Base-by-base conservation (phyloP, 345 rosid species). In the Adansonia digitata region DNA sequence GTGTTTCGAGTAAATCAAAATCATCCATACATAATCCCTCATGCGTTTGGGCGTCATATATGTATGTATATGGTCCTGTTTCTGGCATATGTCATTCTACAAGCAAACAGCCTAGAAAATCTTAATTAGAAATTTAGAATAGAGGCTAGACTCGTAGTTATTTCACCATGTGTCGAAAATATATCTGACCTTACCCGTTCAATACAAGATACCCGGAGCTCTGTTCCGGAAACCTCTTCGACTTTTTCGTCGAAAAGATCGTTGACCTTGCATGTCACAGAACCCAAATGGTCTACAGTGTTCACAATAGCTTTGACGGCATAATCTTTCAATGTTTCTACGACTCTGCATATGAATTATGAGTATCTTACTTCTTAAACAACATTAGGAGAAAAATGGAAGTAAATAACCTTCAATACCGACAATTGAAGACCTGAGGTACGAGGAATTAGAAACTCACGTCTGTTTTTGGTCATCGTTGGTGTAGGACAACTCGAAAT, bases 201-300 rank as follows among this genome's bases (percentile, higher is more conserved):
- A 37, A 94, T 89, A 82, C 97, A 92, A 79, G 95, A 91, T 24
- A 94, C 90, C 2, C 95, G 89, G 53, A 89, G 84, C 71, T 94
- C 91, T 5, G 94, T 87, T 73, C 86, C 89, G 6, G 86, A 82
- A 66, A 92, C 97, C 83, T 91, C 91, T 48, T 91, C 94, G 40
- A 91, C 94, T 77, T 94, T 92, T 79, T 84, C 94, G 61, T 94
- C 94, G 7, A 94, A 80, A 51, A 94, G 86, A 80, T 94, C 94
- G 71, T 86, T 89, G 51, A 94, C 97, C 86, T 91, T 92, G 73
- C 85, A 92, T 2, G 97, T 92, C 74, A 91, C 88, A 11, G 97
- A 92, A 22, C 98, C 98, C 68, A 94, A 84, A 85, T 94, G 98
- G 76, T 94, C 98, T 77, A 94, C 94, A 2, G 98, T 94, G 79